Evolutionary conservation across 495 filamentous ascomycete genomes (phyloP).

Genomic region (Neurospora tetrasperma): DNA sequence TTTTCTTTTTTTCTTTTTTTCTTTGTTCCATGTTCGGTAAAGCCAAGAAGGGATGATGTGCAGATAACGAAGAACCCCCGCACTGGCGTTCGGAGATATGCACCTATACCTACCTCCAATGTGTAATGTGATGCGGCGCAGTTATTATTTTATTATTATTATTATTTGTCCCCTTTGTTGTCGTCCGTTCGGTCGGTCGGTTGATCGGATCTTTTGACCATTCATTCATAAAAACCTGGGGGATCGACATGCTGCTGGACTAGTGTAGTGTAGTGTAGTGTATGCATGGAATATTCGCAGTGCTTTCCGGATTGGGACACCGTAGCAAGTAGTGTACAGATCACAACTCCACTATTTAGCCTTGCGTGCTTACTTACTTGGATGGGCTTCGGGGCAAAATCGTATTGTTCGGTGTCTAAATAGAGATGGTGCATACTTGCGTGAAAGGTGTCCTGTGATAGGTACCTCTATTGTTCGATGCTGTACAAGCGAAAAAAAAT

Average conservation of each 20-base stretch:
- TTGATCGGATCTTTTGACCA: not conserved
- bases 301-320: not conserved
- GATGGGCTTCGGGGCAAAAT: not conserved
- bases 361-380: not conserved
- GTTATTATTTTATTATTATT: not conserved
- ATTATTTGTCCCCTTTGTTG: not conserved
- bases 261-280: no score
- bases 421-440: no score
- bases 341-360: not conserved
- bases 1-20: no score
- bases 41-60: not conserved
- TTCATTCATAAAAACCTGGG: not conserved
- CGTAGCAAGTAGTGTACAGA: not conserved
- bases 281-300: not conserved
- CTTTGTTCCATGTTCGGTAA: not conserved
- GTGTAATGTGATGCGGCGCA: not conserved
- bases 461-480: no score
- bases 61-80: not conserved
- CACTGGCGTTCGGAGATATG: not conserved
- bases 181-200: not conserved
- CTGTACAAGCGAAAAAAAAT: no score
- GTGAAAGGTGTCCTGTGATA: no score
- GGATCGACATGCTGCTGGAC: not conserved
- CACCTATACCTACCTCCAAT: not conserved
- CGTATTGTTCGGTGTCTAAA: no score